Percentiles rank a stretch among this genome's conserved stretches.
Conservation (phyloP, 805 yeast species). For the Candida dendrica region DNA sequence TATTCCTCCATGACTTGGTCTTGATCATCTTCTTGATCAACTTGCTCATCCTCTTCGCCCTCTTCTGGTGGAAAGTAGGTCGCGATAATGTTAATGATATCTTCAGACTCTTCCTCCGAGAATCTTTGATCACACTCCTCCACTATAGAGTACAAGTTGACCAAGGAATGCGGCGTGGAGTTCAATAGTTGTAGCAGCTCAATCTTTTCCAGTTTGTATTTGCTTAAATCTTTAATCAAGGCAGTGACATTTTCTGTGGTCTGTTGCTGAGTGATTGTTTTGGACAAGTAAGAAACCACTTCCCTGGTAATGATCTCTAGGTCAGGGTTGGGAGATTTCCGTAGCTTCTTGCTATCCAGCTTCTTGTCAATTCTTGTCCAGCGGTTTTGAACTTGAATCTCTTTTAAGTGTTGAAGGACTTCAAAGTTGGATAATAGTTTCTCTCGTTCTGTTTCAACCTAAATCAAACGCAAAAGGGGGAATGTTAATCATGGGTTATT, state of each 20-base stretch:
- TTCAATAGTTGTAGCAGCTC: constrained; percentile 83
- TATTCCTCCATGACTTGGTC: constrained; percentile 6
- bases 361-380: constrained; percentile 18
- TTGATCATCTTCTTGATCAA: background rate
- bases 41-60: constrained; percentile 6
- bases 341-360: constrained; percentile 15
- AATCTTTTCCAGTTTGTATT: constrained; percentile 62
- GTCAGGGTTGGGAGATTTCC: constrained; percentile 25
- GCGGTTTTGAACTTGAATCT: constrained; percentile 29
- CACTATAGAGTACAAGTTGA: constrained; percentile 67
- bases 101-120: constrained; percentile 54
- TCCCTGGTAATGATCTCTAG: constrained; percentile 28
- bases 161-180: constrained; percentile 72
- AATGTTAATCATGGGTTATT: background rate
- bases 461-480: background rate
- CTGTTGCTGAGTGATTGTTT: constrained; percentile 15
- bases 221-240: constrained; percentile 21
- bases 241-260: constrained; percentile 21
- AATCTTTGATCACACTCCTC: constrained; percentile 92
- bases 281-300: constrained; percentile 15
- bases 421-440: constrained; percentile 53
- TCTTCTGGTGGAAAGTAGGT: constrained; percentile 38
- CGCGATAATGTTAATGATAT: constrained; percentile 49
- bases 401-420: constrained; percentile 40
- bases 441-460: constrained; percentile 40